Evolutionary conservation across 2,329 filamentous ascomycete species (phyloP), one percentile per base, ranked within the genome.

Genomic region (Cercospora berteroae): DNA sequence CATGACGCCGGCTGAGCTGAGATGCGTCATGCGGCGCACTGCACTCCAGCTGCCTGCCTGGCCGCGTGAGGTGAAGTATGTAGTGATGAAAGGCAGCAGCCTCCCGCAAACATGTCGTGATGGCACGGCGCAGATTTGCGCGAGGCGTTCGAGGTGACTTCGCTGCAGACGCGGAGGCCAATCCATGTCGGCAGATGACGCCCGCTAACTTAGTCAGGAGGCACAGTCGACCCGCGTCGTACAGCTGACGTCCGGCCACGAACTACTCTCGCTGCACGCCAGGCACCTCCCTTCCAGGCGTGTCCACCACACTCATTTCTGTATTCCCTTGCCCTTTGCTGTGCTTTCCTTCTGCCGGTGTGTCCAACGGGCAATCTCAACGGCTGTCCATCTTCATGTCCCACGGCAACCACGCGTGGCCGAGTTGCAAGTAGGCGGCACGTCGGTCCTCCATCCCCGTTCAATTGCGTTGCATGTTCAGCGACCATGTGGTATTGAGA

Each of bases 401-500:
- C 48, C 23, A 55, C 48, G 7, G 10, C 48, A 55, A 55, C 48
- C 23, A 16, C 48, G 23, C 23, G 48, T 13, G 25, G 48, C 23
- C 48, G 23, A 29, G 16, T 16, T 25, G 48, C 23, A 23, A 52
- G 48, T 25, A 52, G 18, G 18, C 48, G 20, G 18, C 18, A 25
- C 18, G 12, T 16, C 20, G 48, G 18, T 52, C 20, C 48, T 52
- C 48, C 20, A 25, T 27, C 48, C 20, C 48, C 48, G 44, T 52
- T 52, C 55, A 10, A 33, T 57, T n/a, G 55, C 29, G 29, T 57
- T 2, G 55, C 16, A 5, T 33, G 3, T n/a, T 57, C 55, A 16
- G 50, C 61, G 27, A 50, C 36, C 61, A 64, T 64, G 61, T 42
- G 50, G 36, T 48, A 44, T 39, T 64, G 33, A 39, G 50, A 59